phyloP scores from a whole-genome alignment of 768 basidiomycete genomes.

The Leccinum subtestaceum region DNA sequence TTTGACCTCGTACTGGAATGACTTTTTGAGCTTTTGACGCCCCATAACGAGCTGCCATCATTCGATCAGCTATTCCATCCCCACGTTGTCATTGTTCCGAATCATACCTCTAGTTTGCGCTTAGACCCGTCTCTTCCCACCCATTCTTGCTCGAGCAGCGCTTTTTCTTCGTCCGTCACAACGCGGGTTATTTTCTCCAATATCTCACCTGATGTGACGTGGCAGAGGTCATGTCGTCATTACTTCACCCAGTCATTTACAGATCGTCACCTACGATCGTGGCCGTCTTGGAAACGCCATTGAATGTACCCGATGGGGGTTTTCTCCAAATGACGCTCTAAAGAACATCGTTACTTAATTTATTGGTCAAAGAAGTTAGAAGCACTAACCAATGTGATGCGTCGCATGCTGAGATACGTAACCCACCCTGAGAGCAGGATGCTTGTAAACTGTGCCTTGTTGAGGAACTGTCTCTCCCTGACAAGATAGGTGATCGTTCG shows the following conservation, averaged over 20 bases:
- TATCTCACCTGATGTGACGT: constrained; percentile 61
- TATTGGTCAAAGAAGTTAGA: constrained; percentile 11
- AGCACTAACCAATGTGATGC: constrained; percentile 77
- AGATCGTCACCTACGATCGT: constrained; percentile 69
- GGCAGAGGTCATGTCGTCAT: constrained; percentile 10
- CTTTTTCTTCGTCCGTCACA: constrained; percentile 85
- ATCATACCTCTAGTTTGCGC: constrained; percentile 81
- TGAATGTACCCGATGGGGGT: constrained; percentile 96
- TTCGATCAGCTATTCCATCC: constrained; percentile 15
- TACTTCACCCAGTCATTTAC: constrained; percentile 7
- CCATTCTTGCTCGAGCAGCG: constrained; percentile 78
- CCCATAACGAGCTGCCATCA: constrained; percentile 73
- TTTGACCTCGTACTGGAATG: constrained; percentile 90
- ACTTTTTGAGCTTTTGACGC: constrained; percentile 95
- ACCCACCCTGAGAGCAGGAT: constrained; percentile 89
- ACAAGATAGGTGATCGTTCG: constrained; percentile 10
- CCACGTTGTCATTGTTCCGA: constrained; percentile 9
- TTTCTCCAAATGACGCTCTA: constrained; percentile 92
- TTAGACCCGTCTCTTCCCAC: constrained; percentile 88
- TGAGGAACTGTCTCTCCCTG: constrained; percentile 92
- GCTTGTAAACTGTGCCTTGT: constrained; percentile 89
- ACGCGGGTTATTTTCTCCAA: constrained; percentile 88
- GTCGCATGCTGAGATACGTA: constrained; percentile 99
- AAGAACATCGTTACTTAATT: constrained; percentile 22
- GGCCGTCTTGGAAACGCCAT: constrained; percentile 98